These are phyloP conservation scores for Bifiguratus adelaidae DNA, from an alignment of 192 early-diverging fungal species.

Conservation along the genomic window DNA sequence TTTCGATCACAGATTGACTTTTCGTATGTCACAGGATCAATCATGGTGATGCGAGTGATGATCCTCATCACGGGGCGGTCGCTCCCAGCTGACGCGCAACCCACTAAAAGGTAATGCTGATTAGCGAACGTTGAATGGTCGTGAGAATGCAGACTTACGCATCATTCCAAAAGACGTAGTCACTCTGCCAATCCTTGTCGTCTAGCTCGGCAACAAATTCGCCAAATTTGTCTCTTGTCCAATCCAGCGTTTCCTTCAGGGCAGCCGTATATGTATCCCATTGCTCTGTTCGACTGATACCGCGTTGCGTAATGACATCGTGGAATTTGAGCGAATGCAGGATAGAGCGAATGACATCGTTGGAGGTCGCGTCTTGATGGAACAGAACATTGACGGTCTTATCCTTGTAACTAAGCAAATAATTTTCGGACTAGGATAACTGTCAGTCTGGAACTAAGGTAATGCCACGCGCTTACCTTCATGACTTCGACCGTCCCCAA, in stretches of 20 bases:
- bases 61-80: too few relatives aligned
- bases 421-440: too few relatives aligned
- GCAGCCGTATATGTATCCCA: conserved; percentile 12
- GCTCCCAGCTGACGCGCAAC: conserved; percentile 6
- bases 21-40: too few relatives aligned
- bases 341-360: conserved; percentile 49
- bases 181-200: conserved; percentile 40
- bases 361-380: conserved; percentile 32
- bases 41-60: too few relatives aligned
- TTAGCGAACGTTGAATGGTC: background rate
- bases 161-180: conserved; percentile 47
- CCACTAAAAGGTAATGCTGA: background rate
- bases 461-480: conserved; percentile 13
- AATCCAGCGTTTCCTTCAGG: conserved; percentile 25
- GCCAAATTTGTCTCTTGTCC: conserved; percentile 32
- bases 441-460: conserved; percentile 29
- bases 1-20: too few relatives aligned
- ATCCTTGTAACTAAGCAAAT: conserved; percentile 36
- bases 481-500: conserved; percentile 23
- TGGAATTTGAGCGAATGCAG: conserved; percentile 39
- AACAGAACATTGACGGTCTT: conserved; percentile 31
- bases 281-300: conserved; percentile 6
- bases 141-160: conserved; percentile 5
- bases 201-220: conserved; percentile 39
- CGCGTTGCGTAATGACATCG: conserved; percentile 4